Base-by-base conservation (phyloP, 805 yeast genomes). In the Barnettozyma vustinii region DNA sequence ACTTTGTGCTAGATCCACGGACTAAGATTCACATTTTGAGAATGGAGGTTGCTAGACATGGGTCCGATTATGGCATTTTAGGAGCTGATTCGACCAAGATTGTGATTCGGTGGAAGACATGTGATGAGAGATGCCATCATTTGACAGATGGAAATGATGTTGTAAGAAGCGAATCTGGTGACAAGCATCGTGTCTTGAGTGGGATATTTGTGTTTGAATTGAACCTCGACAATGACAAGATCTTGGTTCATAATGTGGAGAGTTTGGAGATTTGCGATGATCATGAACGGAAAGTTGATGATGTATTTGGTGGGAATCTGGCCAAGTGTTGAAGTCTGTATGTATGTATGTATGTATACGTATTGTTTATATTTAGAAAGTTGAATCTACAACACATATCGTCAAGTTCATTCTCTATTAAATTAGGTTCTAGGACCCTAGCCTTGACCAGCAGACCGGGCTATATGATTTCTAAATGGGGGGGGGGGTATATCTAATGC, bases 191-290 rank as follows among this genome's bases (percentile, higher is more conserved):
- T 21, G 48, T 52, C 6, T 21, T 72, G 3, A 57, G 64, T 32
- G 91, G 91, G 2, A 63, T 81, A 1, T 84, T 84, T 58, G 71
- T 83, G 8, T 84, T 84, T 60, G 91, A 84, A 58, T 68, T 85
- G 49, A 79, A 74, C 56, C 73, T 72, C 19, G 66, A 67, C 21
- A 81, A 82, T 60, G 73, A 77, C 49, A 61, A 70, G 51, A 77
- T 85, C 25, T 42, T 71, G 6, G 86, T 80, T 8, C 87, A 84
- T 60, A 81, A 86, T 2, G 73, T 85, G 26, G 91, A 84, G 54
- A 75, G 81, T 56, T 72, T 84, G 52, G 83, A 82, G 50, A 70
- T 83, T 40, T 66, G 77, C 18, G 85, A 81, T 57, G 72, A 63
- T 40, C 66, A 44, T 21, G 49, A 49, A 18, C 39, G 40, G 12